Percentiles rank a stretch among this genome's conserved stretches.
Evolutionary conservation across 2,329 filamentous ascomycete species (phyloP).

Genomic region (Botrytis galanthina): DNA sequence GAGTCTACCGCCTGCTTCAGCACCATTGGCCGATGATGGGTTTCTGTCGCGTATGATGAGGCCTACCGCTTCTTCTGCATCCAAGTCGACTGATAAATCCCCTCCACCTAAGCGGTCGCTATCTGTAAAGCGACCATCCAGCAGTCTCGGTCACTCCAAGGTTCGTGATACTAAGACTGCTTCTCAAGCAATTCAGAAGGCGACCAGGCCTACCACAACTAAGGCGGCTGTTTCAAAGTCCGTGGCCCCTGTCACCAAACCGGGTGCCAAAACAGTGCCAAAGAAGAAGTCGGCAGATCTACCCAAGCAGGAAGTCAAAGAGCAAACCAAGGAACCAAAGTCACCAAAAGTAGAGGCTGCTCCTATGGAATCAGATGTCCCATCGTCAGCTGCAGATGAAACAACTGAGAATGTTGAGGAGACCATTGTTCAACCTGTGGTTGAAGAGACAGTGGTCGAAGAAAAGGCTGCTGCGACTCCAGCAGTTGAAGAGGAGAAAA

Average conservation of each 20-base stretch:
- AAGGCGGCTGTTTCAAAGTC: conserved; percentile 22
- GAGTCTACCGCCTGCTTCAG: conserved; percentile 50
- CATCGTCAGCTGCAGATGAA: conserved; percentile 27
- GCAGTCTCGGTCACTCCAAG: conserved; percentile 33
- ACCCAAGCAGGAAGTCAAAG: conserved; percentile 22
- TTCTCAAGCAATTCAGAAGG: conserved; percentile 18
- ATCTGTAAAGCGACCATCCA: conserved; percentile 31
- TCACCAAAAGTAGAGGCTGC: conserved; percentile 24
- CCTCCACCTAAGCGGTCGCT: conserved; percentile 42
- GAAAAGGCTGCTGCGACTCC: neutral
- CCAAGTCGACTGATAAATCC: conserved; percentile 64
- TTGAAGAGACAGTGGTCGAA: conserved; percentile 12
- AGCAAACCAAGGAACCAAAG: conserved; percentile 22
- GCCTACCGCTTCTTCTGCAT: conserved; percentile 67
- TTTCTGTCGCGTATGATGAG: conserved; percentile 83
- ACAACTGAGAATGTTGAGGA: conserved; percentile 20
- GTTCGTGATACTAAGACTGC: conserved; percentile 25
- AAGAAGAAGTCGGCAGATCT: conserved; percentile 26
- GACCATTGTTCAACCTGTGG: conserved; percentile 12
- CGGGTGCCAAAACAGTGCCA: conserved; percentile 15
- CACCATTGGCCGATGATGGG: conserved; percentile 58
- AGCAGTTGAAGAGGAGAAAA: conserved; percentile 1
- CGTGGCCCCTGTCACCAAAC: conserved; percentile 6
- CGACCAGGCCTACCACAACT: conserved; percentile 12
- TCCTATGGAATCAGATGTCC: conserved; percentile 28